Conservation (phyloP, 306 rosid genomes). For the Citrullus mucosospermus region DNA sequence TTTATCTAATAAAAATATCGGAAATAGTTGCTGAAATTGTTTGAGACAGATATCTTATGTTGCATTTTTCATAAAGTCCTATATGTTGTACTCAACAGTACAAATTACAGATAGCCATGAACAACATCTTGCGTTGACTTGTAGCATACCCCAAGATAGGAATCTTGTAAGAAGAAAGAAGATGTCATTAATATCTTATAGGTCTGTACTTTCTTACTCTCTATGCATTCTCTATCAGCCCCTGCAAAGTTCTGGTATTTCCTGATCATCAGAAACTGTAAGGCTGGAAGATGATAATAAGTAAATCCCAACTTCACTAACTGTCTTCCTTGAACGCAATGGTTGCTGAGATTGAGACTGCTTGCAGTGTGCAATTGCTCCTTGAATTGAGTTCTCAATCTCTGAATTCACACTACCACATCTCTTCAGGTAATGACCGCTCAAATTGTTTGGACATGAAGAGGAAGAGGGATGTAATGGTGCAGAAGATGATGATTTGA, state of each 20-base stretch:
- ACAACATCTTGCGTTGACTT: constrained; percentile 3
- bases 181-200: constrained; percentile 2
- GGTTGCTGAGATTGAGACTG: constrained; percentile 46
- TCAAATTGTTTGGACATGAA: constrained; percentile 35
- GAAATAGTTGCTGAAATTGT: not conserved
- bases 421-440: constrained; percentile 52
- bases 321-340: constrained; percentile 28
- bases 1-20: not conserved
- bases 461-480: constrained; percentile 18
- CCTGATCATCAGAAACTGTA: constrained; percentile 41
- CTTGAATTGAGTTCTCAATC: constrained; percentile 77
- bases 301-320: constrained; percentile 42
- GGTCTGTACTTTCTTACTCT: constrained; percentile 5
- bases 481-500: constrained; percentile 21
- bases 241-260: constrained; percentile 39
- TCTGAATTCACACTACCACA: constrained; percentile 70
- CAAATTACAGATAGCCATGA: constrained; percentile 5
- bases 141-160: not conserved
- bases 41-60: constrained; percentile 7
- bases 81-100: not conserved
- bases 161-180: not conserved
- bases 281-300: constrained; percentile 35
- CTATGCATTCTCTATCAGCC: constrained; percentile 18
- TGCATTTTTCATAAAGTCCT: constrained; percentile 9
- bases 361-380: constrained; percentile 97